Conservation (phyloP, 371 early-diverging fungal genomes). For the Capillidium heterosporum region DNA sequence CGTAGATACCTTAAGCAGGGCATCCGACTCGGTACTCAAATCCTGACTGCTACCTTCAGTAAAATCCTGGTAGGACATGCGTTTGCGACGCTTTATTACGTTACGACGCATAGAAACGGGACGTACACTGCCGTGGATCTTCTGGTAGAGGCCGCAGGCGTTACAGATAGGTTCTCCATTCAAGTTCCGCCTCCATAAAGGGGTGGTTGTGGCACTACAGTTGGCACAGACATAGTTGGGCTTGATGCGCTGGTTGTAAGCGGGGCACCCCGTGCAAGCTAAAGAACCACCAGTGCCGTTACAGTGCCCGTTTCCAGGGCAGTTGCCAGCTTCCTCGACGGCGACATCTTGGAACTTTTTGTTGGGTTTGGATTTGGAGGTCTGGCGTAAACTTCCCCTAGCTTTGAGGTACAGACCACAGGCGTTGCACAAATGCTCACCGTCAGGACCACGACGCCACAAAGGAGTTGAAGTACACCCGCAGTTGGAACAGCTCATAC, state of each 20-base stretch:
- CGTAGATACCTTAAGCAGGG: background rate
- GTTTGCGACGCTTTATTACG: constrained; percentile 66
- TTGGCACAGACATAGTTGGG: constrained; percentile 50
- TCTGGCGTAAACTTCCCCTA: background rate
- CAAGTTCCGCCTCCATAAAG: constrained; percentile 74
- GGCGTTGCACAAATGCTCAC: constrained; percentile 78
- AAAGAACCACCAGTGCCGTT: constrained; percentile 56
- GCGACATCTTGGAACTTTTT: constrained; percentile 6
- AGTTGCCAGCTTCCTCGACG: constrained; percentile 21
- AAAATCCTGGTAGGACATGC: constrained; percentile 16
- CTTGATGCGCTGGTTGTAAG: constrained; percentile 29
- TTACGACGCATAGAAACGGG: constrained; percentile 65
- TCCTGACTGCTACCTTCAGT: constrained; percentile 6
- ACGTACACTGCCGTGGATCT: constrained; percentile 54
- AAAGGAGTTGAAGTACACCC: constrained; percentile 74
- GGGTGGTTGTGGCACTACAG: constrained; percentile 65
- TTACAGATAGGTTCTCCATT: constrained; percentile 64
- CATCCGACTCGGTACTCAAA: constrained; percentile 3
- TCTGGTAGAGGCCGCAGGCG: constrained; percentile 74
- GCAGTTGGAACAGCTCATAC: constrained; percentile 71
- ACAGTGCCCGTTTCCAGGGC: constrained; percentile 64
- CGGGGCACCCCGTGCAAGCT: constrained; percentile 60
- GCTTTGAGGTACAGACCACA: constrained; percentile 42
- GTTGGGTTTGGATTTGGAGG: background rate
- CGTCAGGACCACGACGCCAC: constrained; percentile 75